Evolutionary conservation across 2,329 filamentous ascomycete genomes (phyloP), one percentile per base, ranked within the genome.

Genomic region (Cucurbitaria berberidis): DNA sequence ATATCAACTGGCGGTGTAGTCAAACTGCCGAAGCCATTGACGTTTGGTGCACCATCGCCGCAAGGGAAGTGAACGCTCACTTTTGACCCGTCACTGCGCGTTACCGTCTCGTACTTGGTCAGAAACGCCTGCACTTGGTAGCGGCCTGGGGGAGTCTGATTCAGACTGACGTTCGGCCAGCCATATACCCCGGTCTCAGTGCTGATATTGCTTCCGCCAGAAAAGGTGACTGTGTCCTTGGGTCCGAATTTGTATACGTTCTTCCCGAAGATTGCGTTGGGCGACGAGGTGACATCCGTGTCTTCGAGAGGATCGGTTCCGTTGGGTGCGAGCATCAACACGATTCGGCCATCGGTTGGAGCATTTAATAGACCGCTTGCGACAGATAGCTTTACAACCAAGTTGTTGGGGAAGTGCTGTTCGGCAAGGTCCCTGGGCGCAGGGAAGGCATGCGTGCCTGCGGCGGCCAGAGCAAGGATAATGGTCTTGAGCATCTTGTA

Each of bases 111-210:
- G 44, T 76, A 75, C 27, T 48, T 60, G 19, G 66, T 75, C 18
- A 76, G 51, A 49, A 75, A 75, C 1, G 70, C 73, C 48, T 74
- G 74, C 1, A 75, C 61, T 5, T 50, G 67, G 52, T 76, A 76
- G 16, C 62, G 59, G 10, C 72, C 73, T 1, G 70, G 54, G 3
- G 62, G 51, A 8, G 76, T 54, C 8, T 71, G 64, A 48, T 60
- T 55, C 40, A 76, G 40, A 39, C 67, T 72, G 32, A 69, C 59
- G 35, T 71, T 68, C 5, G 70, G 73, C 59, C 60, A 76, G 7
- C 74, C 74, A 48, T 55, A 76, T 0, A 75, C 68, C 9, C 64
- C 70, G 6, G 51, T 61, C 11, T 55, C 58, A 3, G 67, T 70
- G 29, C 54, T 61, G 9, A 49, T 27, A 7, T 62, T 66, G 45